These are phyloP conservation scores for Lachnellula willkommii DNA, from an alignment of 2,329 filamentous ascomycete genomes.

Conservation along the genomic window DNA sequence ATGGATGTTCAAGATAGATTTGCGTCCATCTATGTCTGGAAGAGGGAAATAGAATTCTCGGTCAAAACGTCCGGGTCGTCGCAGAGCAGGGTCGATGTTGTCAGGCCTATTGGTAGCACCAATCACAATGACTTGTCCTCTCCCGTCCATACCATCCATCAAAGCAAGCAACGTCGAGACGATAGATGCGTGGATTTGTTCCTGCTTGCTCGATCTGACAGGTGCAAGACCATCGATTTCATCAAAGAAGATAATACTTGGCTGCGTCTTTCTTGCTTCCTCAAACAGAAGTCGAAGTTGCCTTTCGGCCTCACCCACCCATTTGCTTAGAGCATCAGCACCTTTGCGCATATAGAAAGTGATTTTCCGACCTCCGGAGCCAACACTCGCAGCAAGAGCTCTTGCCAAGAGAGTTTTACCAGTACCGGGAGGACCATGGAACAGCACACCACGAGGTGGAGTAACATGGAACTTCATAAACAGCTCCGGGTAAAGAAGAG, in stretches of 20 bases:
- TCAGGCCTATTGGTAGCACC: constrained; percentile 97
- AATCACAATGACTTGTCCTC: constrained; percentile 96
- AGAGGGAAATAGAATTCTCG: constrained; percentile 97
- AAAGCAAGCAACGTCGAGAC: constrained; percentile 88
- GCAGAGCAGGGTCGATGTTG: constrained; percentile 92
- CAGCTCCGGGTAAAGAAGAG: constrained; percentile 88
- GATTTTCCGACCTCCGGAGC: constrained; percentile 84
- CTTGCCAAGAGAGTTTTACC: constrained; percentile 92
- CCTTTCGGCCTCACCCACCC: constrained; percentile 96
- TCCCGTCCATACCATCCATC: constrained; percentile 98
- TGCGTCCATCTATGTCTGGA: constrained; percentile 72
- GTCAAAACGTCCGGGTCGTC: constrained; percentile 90
- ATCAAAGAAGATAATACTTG: constrained; percentile 99
- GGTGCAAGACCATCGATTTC: constrained; percentile 97
- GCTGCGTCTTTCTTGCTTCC: constrained; percentile 90
- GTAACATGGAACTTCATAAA: constrained; percentile 90
- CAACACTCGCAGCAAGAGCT: constrained; percentile 85
- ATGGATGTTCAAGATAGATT: constrained; percentile 89
- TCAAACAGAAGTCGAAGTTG: constrained; percentile 92
- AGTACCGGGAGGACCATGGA: constrained; percentile 94
- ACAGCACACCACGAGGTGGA: constrained; percentile 88
- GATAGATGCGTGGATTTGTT: constrained; percentile 97
- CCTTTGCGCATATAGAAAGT: constrained; percentile 99
- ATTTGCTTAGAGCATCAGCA: constrained; percentile 94
- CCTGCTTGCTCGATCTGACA: constrained; percentile 94